Evolutionary conservation across 306 rosid species (phyloP), one percentile per base, ranked within the genome.

Genomic region (Ochetophila trinervis): DNA sequence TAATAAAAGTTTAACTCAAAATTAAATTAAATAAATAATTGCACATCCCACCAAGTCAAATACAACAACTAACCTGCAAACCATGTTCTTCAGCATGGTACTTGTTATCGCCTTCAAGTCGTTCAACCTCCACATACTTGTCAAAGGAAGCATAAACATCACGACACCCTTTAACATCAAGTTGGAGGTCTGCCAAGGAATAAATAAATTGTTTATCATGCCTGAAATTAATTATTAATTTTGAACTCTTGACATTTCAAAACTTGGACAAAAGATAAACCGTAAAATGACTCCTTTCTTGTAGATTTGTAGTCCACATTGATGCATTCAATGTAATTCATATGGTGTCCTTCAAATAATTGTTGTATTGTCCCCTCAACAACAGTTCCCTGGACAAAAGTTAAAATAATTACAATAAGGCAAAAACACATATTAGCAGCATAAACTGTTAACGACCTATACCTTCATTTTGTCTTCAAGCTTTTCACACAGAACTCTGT

Each of bases 401-500:
- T 47, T 61, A 47, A n/a, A 63, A 75, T 65, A 67, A 71, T 60
- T 47, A 68, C 50, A 49, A 13, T 21, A 64, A 62, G 55, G 58
- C 59, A 53, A 68, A 62, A 10, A 78, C 53, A 78, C 62, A 59
- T 34, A 40, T 37, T 30, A 48, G 36, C 32, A 48, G 60, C 7
- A 23, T 27, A 56, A 55, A 57, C 57, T 50, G 53, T 16, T 65
- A 76, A 63, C 66, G 53, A 22, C 57, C n/a, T 30, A 8, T 82
- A 92, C 98, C 98, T 89, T 92, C 96, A 92, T 92, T 76, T 89
- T 89, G 72, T 89, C 95, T 84, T 91, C 98, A 60, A 91, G 88
- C 81, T 87, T 91, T 84, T 91, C 98, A 82, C 90, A 85, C 57
- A 91, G 88, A 78, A 91, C 97, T 75, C 97, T 85, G 59, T 91